Conservation (phyloP, 345 rosid genomes). For the Erysimum cheiranthoides region DNA sequence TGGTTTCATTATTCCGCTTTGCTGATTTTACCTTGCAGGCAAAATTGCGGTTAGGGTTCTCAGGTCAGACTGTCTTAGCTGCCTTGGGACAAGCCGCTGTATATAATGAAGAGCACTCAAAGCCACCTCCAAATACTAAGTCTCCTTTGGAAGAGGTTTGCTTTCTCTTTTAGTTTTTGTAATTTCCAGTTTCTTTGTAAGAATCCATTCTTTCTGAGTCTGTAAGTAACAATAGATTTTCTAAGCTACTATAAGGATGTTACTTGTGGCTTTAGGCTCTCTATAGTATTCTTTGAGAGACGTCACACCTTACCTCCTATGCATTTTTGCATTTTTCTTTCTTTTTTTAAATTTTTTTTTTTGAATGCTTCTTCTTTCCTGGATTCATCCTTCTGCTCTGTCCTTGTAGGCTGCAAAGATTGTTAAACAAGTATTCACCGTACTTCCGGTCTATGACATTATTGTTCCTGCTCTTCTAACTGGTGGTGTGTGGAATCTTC, state of each 20-base stretch:
- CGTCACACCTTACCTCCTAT: neutral
- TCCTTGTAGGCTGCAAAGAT: slow-evolving; percentile 79
- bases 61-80: slow-evolving; percentile 89
- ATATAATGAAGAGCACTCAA: slow-evolving; percentile 70
- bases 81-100: slow-evolving; percentile 95
- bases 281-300: slow-evolving; percentile 13
- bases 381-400: slow-evolving; percentile 22
- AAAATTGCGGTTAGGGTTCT: slow-evolving; percentile 78
- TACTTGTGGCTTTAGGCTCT: slow-evolving; percentile 23
- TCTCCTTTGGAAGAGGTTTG: slow-evolving; percentile 89
- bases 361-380: neutral
- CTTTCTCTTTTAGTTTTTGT: slow-evolving; percentile 32
- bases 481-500: slow-evolving; percentile 87
- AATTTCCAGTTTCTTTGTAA: neutral
- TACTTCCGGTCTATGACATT: slow-evolving; percentile 91
- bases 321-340: neutral
- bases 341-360: neutral
- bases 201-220: slow-evolving; percentile 19
- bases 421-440: slow-evolving; percentile 84
- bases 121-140: slow-evolving; percentile 63
- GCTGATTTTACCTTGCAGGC: slow-evolving; percentile 52
- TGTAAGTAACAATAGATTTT: slow-evolving; percentile 2
- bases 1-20: slow-evolving; percentile 19
- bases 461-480: slow-evolving; percentile 82
- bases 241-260: slow-evolving; percentile 7